These are phyloP conservation scores for Porogramme epimiltina DNA, from an alignment of 1,284 basidiomycete species.

Conservation along the genomic window DNA sequence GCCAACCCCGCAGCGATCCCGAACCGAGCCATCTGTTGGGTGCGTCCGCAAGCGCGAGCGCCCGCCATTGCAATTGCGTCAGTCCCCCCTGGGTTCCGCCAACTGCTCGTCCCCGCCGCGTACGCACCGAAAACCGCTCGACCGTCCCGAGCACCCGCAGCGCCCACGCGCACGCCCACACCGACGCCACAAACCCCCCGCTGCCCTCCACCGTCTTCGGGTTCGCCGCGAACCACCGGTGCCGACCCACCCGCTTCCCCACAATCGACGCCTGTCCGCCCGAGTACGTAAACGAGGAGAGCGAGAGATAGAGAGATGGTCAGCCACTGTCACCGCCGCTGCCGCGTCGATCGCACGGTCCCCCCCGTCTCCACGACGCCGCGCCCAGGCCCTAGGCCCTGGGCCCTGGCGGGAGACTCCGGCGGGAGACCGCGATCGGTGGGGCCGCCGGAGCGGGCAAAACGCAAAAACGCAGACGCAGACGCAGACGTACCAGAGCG, in stretches of 20 bases:
- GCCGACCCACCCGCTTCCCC: constrained; percentile 80
- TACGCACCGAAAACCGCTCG: constrained; percentile 75
- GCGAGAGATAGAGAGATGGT: too few relatives aligned
- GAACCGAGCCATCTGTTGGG: constrained; percentile 53
- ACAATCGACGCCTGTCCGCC: constrained; percentile 81
- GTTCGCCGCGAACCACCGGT: constrained; percentile 83
- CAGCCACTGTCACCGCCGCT: too few relatives aligned
- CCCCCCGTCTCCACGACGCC: too few relatives aligned
- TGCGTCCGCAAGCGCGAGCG: background rate
- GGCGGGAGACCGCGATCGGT: too few relatives aligned
- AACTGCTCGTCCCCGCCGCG: constrained; percentile 1
- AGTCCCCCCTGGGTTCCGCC: constrained; percentile 2
- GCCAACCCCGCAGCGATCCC: constrained; percentile 60
- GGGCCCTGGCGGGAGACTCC: too few relatives aligned
- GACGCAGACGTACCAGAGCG: constrained; percentile 71
- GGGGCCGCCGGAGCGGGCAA: too few relatives aligned
- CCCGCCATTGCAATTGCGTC: constrained; percentile 14
- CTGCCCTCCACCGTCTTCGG: constrained; percentile 94
- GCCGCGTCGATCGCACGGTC: too few relatives aligned
- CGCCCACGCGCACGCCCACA: constrained; percentile 69
- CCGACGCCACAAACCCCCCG: constrained; percentile 76
- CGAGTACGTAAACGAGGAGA: too few relatives aligned
- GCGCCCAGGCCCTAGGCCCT: too few relatives aligned
- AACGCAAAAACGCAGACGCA: background rate
- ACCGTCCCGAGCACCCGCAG: constrained; percentile 73